Conservation (phyloP, 805 yeast species). For the Vanderwaltozyma tropicalis region DNA sequence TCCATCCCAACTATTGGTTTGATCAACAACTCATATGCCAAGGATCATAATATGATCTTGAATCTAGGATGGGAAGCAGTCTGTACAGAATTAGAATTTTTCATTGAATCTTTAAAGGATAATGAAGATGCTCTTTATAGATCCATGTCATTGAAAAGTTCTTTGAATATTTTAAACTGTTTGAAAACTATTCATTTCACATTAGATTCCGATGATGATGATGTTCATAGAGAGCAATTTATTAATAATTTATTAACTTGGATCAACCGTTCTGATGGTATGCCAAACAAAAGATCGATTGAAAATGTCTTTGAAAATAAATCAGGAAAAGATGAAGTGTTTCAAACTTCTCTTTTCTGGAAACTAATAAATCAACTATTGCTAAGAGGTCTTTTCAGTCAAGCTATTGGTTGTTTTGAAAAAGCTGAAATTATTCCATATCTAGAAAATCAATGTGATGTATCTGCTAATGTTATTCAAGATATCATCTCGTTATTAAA, state of each 20-base stretch:
- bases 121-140: conserved; percentile 22
- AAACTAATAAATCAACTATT: conserved; percentile 45
- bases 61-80: conserved; percentile 29
- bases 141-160: conserved; percentile 34
- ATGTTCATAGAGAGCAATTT: conserved; percentile 24
- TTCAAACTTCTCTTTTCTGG: conserved; percentile 45
- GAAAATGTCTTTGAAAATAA: conserved; percentile 33
- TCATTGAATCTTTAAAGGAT: conserved; percentile 25
- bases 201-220: conserved; percentile 23
- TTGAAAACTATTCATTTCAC: conserved; percentile 39
- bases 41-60: conserved; percentile 30
- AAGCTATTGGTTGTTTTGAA: conserved; percentile 35
- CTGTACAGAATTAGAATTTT: conserved; percentile 27
- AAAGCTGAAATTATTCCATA: conserved; percentile 14
- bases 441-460: conserved; percentile 15
- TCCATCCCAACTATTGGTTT: conserved; percentile 34
- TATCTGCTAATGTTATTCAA: conserved; percentile 21
- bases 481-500: conserved; percentile 28
- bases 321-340: conserved; percentile 32
- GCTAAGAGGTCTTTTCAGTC: conserved; percentile 49
- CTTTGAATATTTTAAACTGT: conserved; percentile 46
- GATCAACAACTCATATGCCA: conserved; percentile 25
- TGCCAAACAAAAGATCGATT: conserved; percentile 45
- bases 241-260: conserved; percentile 43
- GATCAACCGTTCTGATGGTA: conserved; percentile 61